Evolutionary conservation across 176 grass and related monocot genomes (phyloP).

Genomic region (Rhipidocladum racemiflorum): DNA sequence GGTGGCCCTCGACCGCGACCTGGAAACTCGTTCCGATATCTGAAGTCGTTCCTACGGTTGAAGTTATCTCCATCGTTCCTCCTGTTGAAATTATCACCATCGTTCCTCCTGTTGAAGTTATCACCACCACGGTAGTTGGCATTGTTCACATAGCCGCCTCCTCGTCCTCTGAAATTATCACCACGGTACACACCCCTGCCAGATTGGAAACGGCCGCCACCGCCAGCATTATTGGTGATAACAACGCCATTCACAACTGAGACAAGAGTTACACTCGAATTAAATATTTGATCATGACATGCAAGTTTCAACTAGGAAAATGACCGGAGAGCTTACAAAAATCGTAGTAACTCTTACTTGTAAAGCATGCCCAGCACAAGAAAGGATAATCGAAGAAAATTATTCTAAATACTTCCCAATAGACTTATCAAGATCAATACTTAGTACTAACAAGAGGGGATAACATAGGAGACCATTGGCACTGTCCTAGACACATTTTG

Average conservation of each 20-base stretch:
- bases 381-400: not conserved
- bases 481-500: not conserved
- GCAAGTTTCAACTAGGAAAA: not conserved
- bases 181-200: constrained; percentile 47
- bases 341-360: not conserved
- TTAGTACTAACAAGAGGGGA: not conserved
- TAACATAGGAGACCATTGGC: not conserved
- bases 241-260: constrained; percentile 37
- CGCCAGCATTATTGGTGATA: constrained; percentile 24
- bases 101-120: constrained; percentile 14
- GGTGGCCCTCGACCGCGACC: constrained; percentile 33
- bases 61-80: constrained; percentile 16
- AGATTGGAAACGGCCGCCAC: constrained; percentile 34
- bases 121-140: constrained; percentile 37
- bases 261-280: not conserved
- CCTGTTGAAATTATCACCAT: constrained; percentile 6
- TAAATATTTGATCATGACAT: not conserved
- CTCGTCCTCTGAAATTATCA: constrained; percentile 54
- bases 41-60: constrained; percentile 42
- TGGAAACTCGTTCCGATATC: constrained; percentile 42
- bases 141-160: constrained; percentile 24
- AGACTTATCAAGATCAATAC: not conserved
- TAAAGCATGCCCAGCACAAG: not conserved
- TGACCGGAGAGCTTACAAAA: not conserved
- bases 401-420: not conserved